Evolutionary conservation across 257 asterid genomes (phyloP), one percentile per base, ranked within the genome.

Genomic region (Capsicum rhomboideum): DNA sequence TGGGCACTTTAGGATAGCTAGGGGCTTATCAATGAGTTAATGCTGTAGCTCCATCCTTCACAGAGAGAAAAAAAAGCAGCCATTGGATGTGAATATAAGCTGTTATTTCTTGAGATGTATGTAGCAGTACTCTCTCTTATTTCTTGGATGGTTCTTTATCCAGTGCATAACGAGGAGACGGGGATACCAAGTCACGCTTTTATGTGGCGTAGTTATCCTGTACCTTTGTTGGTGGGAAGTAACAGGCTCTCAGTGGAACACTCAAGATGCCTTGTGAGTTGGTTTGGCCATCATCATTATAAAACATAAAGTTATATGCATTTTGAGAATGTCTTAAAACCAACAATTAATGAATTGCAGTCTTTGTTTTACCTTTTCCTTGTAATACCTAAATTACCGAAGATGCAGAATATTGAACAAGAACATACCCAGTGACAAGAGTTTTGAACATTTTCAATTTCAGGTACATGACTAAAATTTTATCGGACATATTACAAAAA

Each of bases 1-100:
- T 80, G 80, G 77, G 67, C 74, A 82, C 59, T 85, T 72, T 64
- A 29, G 69, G 61, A 55, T 79, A 42, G 68, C 52, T 77, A 61
- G 69, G 26, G 55, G 34, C 55, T 42, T 71, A 77, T 50, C 81
- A 61, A 26, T 50, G 56, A 77, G 59, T 77, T 77, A 26, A 50
- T 77, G 81, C 81, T 50, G 4, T 77, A 77, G 81, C 63, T 77
- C 26, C 63, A 26, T 50, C 63, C 61, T 75, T 77, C 81, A 50
- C 44, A 16, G 46, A 11, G 28, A 40, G 40, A 75, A 49, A 75
- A 68, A 4, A 37, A 50, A 23, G 18, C 81, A 77, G 81, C 44
- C 63, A 49, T 50, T 50, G 61, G 40, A 77, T 77, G 81, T 77
- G 63, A 77, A 77, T 77, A 75, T 50, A 50, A 77, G 81, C 63